A percentile compares a stretch with the other conserved stretches of the same genome.
Conservation (phyloP, 768 basidiomycete species). For the Phanerochaete carnosa region DNA sequence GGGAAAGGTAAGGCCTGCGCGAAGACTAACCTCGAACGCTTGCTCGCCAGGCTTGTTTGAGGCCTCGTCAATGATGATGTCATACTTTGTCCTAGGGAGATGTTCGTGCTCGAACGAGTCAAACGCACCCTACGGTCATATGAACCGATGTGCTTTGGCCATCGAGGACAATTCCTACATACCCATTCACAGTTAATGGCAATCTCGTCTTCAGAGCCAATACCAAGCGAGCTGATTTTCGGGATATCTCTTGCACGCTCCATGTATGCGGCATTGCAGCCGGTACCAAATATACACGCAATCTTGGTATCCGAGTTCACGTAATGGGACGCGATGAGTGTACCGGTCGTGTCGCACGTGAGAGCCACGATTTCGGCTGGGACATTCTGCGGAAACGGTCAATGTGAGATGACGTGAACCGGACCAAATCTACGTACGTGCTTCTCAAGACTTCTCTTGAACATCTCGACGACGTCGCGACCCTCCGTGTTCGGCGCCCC, state of each 20-base stretch:
- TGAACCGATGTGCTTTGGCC: background rate
- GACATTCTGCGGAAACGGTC: slow-evolving; percentile 54
- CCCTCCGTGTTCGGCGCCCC: slow-evolving; percentile 91
- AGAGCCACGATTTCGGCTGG: slow-evolving; percentile 81
- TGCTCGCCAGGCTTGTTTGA: slow-evolving; percentile 98
- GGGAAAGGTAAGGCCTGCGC: background rate
- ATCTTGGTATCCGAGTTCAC: slow-evolving; percentile 90
- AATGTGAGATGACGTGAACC: background rate
- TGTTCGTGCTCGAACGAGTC: slow-evolving; percentile 95
- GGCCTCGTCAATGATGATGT: slow-evolving; percentile 84
- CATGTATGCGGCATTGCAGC: slow-evolving; percentile 98
- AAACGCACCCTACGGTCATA: slow-evolving; percentile 75
- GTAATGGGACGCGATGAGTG: slow-evolving; percentile 95
- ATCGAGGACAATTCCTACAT: slow-evolving; percentile 17
- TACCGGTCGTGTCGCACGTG: slow-evolving; percentile 98
- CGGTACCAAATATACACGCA: slow-evolving; percentile 96
- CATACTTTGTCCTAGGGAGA: slow-evolving; percentile 93
- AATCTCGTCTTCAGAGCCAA: slow-evolving; percentile 68
- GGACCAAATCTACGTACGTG: slow-evolving; percentile 44
- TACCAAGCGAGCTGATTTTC: slow-evolving; percentile 76
- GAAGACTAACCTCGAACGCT: slow-evolving; percentile 69
- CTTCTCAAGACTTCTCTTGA: slow-evolving; percentile 76
- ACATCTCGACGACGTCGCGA: slow-evolving; percentile 90
- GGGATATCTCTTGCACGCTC: slow-evolving; percentile 82
- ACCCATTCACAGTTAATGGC: slow-evolving; percentile 98